Evolutionary conservation across 257 asterid genomes (phyloP), one percentile per base, ranked within the genome.

Genomic region (Marsdenia floribunda): DNA sequence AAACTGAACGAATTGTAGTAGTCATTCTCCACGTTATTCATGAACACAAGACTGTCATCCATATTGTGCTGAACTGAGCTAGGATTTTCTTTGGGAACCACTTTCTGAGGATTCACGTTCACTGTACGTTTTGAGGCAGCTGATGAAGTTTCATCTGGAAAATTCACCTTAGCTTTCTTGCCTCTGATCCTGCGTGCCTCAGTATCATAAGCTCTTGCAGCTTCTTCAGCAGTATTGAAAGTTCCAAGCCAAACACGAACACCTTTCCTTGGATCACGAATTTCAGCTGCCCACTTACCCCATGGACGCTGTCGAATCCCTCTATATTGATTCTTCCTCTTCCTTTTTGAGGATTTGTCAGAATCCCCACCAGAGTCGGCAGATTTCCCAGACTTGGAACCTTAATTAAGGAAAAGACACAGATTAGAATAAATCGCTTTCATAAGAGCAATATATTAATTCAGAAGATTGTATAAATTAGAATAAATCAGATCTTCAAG

Each of bases 201-300:
- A 1, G 83, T 15, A 81, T 95, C 99, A 83, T 95, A 92, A 76
- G 97, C 99, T 83, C 94, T 86, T 6, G 99, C 99, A 78, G 99
- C 99, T 85, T 95, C 99, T 83, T 95, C 99, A 7, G 99, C 98
- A 63, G 99, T 90, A 81, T 91, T 93, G 57, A 85, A 95, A 44
- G 99, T 95, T 57, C 99, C 99, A 40, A 95, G 98, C 99, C 99
- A 95, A 59, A 95, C 98, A 2, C 99, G 88, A 63, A 92, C 97
- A 19, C 99, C 99, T 81, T 95, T 95, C 74, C 89, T 85, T 0
- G 99, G 99, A 64, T 95, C 99, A 59, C 99, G 98, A 33, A 95
- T 95, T 88, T 95, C 99, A 80, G 99, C 98, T 0, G 99, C 99
- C 99, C 99, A 95, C 83, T 92, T 95, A 26, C 99, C 99, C 99